Conservation (phyloP, 139 green algal species). For the Limnomonas spitsbergensis region DNA sequence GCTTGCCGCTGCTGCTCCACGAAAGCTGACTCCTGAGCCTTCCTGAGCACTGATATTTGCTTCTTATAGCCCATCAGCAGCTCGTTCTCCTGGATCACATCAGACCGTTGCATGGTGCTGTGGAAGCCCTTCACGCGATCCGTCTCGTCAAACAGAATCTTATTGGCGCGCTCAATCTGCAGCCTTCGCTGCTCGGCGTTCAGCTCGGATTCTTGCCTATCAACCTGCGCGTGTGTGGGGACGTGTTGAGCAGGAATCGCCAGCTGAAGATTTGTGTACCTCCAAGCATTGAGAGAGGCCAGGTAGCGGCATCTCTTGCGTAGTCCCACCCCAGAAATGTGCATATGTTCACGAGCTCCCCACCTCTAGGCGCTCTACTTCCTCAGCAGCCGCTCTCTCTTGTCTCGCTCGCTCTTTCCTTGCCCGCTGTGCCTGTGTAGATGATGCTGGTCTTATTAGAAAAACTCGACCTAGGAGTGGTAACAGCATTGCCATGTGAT, state of each 20-base stretch:
- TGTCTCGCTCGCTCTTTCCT: constrained; percentile 51
- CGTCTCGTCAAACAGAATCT: constrained; percentile 72
- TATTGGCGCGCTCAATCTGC: constrained; percentile 71
- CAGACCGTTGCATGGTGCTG: constrained; percentile 33
- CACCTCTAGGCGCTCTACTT: constrained; percentile 57
- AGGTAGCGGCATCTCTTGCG: background rate
- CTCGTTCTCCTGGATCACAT: constrained; percentile 65
- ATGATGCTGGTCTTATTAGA: background rate
- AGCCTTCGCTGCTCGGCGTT: constrained; percentile 49
- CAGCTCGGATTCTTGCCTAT: constrained; percentile 51
- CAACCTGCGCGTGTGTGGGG: constrained; percentile 35
- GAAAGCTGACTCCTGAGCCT: constrained; percentile 56
- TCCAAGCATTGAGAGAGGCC: constrained; percentile 43
- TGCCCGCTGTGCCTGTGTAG: constrained; percentile 52
- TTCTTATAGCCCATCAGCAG: constrained; percentile 62
- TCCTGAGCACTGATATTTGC: constrained; percentile 50
- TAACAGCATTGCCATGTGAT: background rate
- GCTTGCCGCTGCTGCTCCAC: constrained; percentile 57
- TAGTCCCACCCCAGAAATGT: background rate
- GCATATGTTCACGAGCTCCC: background rate
- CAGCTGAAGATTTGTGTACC: constrained; percentile 24
- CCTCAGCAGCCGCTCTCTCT: constrained; percentile 54
- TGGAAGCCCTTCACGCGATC: constrained; percentile 61
- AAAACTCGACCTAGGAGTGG: background rate
- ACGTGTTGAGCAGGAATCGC: background rate